Evolutionary conservation across 108 stramenopile species (phyloP), one percentile per base, ranked within the genome.

Genomic region (Cyclotella sp.): DNA sequence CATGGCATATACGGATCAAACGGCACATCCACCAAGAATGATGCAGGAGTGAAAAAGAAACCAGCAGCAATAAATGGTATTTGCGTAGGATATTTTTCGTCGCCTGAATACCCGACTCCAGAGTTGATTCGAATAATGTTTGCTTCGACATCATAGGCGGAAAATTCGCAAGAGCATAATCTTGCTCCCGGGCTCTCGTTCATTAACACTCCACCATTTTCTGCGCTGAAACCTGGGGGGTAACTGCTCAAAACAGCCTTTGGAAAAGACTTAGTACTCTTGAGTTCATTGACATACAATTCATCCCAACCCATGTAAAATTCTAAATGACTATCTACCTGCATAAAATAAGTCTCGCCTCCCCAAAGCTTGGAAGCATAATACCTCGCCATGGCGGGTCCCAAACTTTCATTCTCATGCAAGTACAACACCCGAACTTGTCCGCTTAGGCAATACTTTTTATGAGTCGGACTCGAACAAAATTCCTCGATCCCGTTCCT

Each of bases 1-100:
- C 96, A 97, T 19, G 98, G 98, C 73, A 97, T 75, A 59, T 89
- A 95, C 9, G 98, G 97, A 79, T 98, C 98, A 73, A 97, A 98
- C 0, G 96, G 93, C 21, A 94, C 89, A 63, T 95, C 95, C 9
- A 40, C 66, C 18, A 99, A 69, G 64, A 98, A 96, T 16, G 61
- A 64, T 9, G 91, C 75, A 22, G 80, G 89, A 11, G 95, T 86
- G 68, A 99, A 94, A 72, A 99, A 95, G 84, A 95, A 97, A 19
- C 97, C 98, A 34, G 98, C 98, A 3, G 95, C 98, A 59, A 97
- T 88, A 51, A 83, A 83, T n/a, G 76, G 76, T 19, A 83, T 77
- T 55, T 83, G 82, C 8, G 82, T 83, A 11, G 82, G 82, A 65
- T 44, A 34, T 26, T 57, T 55, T 63, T 83, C 82, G 8, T 13